A percentile compares a stretch with the other conserved stretches of the same genome.
Conservation (phyloP, 495 filamentous ascomycete species). For the Corynascus novoguineensis region DNA sequence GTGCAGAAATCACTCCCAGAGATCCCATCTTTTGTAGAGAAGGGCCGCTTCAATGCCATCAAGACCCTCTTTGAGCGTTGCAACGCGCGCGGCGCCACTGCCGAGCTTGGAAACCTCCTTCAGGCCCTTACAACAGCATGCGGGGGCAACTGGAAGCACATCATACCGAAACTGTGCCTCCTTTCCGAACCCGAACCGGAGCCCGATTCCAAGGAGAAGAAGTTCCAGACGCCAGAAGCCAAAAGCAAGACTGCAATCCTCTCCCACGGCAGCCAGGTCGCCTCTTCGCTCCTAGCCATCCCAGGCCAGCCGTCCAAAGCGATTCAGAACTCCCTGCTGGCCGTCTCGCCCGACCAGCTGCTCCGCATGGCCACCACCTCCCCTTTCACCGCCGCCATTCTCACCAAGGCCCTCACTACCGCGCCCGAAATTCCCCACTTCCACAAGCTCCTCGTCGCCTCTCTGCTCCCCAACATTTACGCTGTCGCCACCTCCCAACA, state of each 20-base stretch:
- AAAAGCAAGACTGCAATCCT: constrained; percentile 42
- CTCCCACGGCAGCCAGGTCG: constrained; percentile 43
- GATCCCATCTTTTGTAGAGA: constrained; percentile 62
- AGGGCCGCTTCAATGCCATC: constrained; percentile 69
- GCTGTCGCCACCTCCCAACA: constrained; percentile 63
- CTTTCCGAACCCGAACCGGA: constrained; percentile 37
- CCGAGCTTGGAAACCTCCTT: constrained; percentile 57
- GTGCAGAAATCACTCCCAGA: constrained; percentile 62
- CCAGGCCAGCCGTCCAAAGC: constrained; percentile 36
- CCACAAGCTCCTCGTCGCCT: constrained; percentile 42
- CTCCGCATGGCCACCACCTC: constrained; percentile 36
- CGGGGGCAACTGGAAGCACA: constrained; percentile 47
- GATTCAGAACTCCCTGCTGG: constrained; percentile 39
- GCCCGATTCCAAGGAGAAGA: constrained; percentile 17
- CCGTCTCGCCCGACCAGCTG: constrained; percentile 33
- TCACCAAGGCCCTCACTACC: constrained; percentile 65
- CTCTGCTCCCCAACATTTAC: constrained; percentile 50
- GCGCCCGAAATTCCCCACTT: constrained; percentile 50
- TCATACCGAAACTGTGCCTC: constrained; percentile 55
- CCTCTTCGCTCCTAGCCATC: constrained; percentile 39
- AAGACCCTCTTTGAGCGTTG: constrained; percentile 80
- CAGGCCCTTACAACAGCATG: constrained; percentile 55
- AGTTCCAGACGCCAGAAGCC: constrained; percentile 25
- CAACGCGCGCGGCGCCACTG: constrained; percentile 49
- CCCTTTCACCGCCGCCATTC: constrained; percentile 51